These are phyloP conservation scores for Yamadazyma conglobata DNA, from an alignment of 1,139 yeast species.

Conservation along the genomic window DNA sequence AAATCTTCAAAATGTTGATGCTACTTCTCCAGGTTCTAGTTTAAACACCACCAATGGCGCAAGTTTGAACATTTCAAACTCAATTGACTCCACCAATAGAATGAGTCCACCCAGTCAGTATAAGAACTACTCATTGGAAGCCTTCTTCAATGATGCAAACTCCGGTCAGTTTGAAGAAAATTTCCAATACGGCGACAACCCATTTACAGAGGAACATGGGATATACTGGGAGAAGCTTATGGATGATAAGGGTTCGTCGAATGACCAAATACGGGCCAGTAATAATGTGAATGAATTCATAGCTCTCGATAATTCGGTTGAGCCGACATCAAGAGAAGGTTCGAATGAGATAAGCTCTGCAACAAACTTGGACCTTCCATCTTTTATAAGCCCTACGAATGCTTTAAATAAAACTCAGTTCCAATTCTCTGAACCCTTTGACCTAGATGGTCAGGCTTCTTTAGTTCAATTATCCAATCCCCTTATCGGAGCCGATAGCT, in stretches of 20 bases:
- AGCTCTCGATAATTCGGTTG: too few relatives aligned
- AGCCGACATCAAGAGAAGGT: too few relatives aligned
- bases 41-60: too few relatives aligned
- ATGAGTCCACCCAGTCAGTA: too few relatives aligned
- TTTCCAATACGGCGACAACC: conserved; percentile 2
- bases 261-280: background rate
- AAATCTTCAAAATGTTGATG: too few relatives aligned
- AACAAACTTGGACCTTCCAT: too few relatives aligned
- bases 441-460: conserved; percentile 1
- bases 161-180: conserved; percentile 6
- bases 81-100: too few relatives aligned
- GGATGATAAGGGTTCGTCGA: background rate
- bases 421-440: background rate
- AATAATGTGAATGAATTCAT: background rate
- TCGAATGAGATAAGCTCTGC: background rate
- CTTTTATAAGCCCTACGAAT: background rate
- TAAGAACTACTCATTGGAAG: conserved; percentile 5
- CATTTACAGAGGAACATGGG: conserved; percentile 1
- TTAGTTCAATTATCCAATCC: background rate
- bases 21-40: too few relatives aligned
- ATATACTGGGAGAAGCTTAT: background rate
- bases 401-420: background rate
- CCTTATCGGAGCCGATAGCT: conserved; percentile 1
- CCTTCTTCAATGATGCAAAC: conserved; percentile 7
- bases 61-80: too few relatives aligned